Base-by-base conservation (phyloP, 495 filamentous ascomycete genomes). In the Hypoxylon cercidicola region DNA sequence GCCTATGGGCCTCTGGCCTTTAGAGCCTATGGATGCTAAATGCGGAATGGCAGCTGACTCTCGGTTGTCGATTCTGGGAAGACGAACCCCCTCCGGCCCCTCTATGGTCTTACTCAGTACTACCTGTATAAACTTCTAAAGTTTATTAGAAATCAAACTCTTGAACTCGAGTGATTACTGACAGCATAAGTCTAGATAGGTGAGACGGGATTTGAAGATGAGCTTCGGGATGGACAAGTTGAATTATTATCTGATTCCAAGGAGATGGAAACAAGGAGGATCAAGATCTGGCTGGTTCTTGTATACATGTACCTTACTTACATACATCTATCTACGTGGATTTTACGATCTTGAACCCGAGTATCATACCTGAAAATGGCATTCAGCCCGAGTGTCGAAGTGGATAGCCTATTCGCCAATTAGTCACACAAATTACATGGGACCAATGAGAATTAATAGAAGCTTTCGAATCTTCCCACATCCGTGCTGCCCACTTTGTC, bases 41-140 rank as follows among this genome's bases (percentile, higher is more conserved):
- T 28, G 25, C 25, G 23, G 54, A 54, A 60, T 58, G 52, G 53
- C 54, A 54, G 58, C 64, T 66, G 64, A 67, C 64, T 57, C 54
- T 68, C 55, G 59, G 64, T 68, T 68, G 64, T 59, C 64, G 58
- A 25, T 61, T 62, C 46, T 40, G 57, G 52, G 55, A 53, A 50
- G 11, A 18, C 19, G 18, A 41, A 13, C 35, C 59, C 54, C 59
- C 48, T 62, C 58, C 44, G 47, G 53, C 64, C 64, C 59, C 64
- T 62, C 59, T 68, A 62, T 47, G 20, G 3, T 25, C 16, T 25
- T 25, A 12, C 44, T 18, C 20, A 6, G 10, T 21, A 5, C 10
- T n/a, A 19, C n/a, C 13, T 3, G 15, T 3, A 3, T 2, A n/a
- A 43, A 43, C 2, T 2, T 45, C 18, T 45, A 28, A 3, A 28